phyloP scores from a whole-genome alignment of 2,329 filamentous ascomycete species.

The Mollisia scopiformis region DNA sequence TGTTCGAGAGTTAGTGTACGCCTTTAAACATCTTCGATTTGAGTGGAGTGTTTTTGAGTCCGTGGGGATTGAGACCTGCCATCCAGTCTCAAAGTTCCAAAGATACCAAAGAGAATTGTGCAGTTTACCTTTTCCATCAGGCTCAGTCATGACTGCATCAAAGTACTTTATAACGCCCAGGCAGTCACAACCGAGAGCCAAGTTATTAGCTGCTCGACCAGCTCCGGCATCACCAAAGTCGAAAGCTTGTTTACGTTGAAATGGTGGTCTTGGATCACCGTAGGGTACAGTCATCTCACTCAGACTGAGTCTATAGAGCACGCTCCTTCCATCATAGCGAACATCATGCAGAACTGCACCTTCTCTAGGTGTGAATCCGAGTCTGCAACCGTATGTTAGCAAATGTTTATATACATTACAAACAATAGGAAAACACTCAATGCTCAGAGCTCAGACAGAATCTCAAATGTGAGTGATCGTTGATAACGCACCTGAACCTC shows the following conservation, averaged over 20 bases:
- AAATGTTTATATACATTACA: no score
- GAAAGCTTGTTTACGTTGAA: conserved; percentile 68
- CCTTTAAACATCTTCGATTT: no score
- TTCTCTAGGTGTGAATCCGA: conserved; percentile 62
- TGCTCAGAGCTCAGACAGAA: background rate
- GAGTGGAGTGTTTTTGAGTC: no score
- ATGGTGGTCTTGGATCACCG: conserved; percentile 62
- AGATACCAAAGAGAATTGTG: no score
- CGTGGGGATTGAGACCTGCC: no score
- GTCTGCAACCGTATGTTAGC: conserved; percentile 62
- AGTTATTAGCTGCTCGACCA: conserved; percentile 66
- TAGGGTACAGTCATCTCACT: conserved; percentile 66
- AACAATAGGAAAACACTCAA: background rate
- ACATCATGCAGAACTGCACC: conserved; percentile 63
- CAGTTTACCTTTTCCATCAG: conserved; percentile 58
- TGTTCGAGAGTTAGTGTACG: no score
- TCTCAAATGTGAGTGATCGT: background rate
- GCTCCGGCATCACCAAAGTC: conserved; percentile 69
- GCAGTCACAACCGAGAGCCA: conserved; percentile 68
- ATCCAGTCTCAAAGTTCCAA: no score
- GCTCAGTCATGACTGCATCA: conserved; percentile 54
- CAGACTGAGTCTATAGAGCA: conserved; percentile 59
- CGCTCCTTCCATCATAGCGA: conserved; percentile 58
- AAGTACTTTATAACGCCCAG: conserved; percentile 70
- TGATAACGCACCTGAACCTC: conserved; percentile 47